Percentiles rank a stretch among this genome's conserved stretches.
Conservation (phyloP, 2,329 filamentous ascomycete genomes). For the Lachnellula subtilissima region DNA sequence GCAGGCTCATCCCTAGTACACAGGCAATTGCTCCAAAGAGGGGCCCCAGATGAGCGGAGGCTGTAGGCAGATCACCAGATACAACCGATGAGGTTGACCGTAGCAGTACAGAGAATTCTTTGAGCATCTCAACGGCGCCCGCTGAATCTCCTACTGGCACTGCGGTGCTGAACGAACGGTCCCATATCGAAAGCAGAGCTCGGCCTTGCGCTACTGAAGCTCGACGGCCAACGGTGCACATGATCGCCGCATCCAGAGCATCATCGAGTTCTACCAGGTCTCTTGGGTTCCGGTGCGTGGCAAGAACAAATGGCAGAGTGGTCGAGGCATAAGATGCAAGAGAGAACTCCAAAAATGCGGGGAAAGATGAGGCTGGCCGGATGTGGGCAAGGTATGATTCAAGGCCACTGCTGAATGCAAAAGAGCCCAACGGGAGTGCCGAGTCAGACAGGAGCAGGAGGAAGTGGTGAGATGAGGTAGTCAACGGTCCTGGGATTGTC, state of each 20-base stretch:
- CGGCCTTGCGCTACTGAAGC: conserved; percentile 72
- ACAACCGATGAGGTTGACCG: conserved; percentile 19
- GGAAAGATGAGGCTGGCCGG: conserved; percentile 46
- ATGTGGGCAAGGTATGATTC: conserved; percentile 77
- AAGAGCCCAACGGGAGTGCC: conserved; percentile 76
- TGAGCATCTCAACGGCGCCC: conserved; percentile 22
- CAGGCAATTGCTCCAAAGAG: conserved; percentile 63
- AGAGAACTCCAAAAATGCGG: conserved; percentile 65
- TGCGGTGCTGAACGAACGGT: conserved; percentile 56
- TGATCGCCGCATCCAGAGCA: conserved; percentile 67
- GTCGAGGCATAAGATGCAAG: conserved; percentile 67
- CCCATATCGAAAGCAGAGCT: conserved; percentile 71
- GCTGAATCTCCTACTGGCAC: conserved; percentile 26
- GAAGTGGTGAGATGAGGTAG: conserved; percentile 47
- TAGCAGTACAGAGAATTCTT: conserved; percentile 25
- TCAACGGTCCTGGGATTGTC: conserved; percentile 18
- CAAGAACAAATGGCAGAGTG: conserved; percentile 69
- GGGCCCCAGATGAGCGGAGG: conserved; percentile 64
- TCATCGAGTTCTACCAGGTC: conserved; percentile 61
- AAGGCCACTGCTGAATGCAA: conserved; percentile 77
- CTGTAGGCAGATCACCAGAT: conserved; percentile 35
- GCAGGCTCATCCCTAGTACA: conserved; percentile 54
- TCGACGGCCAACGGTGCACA: conserved; percentile 73
- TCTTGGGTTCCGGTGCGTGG: conserved; percentile 54
- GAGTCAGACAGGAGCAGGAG: conserved; percentile 77